phyloP scores from a whole-genome alignment of 2,329 filamentous ascomycete species.

The Phialophora macrospora region DNA sequence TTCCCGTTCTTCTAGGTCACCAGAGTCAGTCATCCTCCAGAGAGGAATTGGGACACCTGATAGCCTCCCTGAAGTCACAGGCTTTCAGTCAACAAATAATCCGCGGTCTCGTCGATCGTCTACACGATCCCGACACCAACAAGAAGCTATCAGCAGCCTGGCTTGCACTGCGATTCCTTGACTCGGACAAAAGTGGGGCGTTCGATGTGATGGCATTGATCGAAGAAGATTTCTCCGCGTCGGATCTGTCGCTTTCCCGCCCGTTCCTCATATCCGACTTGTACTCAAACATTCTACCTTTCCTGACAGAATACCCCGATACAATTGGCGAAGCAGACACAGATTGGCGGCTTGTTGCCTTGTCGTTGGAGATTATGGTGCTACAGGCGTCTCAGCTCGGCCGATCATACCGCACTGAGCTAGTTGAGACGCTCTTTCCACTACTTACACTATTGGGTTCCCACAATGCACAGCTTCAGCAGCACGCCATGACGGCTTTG shows the following conservation, averaged over 20 bases:
- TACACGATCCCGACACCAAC: slow-evolving; percentile 63
- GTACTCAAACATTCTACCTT: slow-evolving; percentile 50
- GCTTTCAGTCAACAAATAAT: slow-evolving; percentile 59
- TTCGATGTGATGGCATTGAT: slow-evolving; percentile 70
- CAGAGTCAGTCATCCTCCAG: slow-evolving; percentile 55
- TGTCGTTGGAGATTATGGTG: slow-evolving; percentile 80
- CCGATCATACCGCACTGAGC: slow-evolving; percentile 74
- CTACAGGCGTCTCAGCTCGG: slow-evolving; percentile 72
- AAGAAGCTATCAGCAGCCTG: slow-evolving; percentile 74
- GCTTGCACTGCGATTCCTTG: slow-evolving; percentile 75
- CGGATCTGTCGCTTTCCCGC: slow-evolving; percentile 43
- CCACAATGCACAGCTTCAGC: slow-evolving; percentile 67
- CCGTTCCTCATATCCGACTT: slow-evolving; percentile 51
- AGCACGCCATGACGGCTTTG: slow-evolving; percentile 80
- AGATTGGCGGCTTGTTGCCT: slow-evolving; percentile 76
- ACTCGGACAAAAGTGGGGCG: slow-evolving; percentile 49
- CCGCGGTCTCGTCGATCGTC: slow-evolving; percentile 66
- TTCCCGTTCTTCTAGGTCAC: slow-evolving; percentile 35
- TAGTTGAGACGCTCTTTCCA: slow-evolving; percentile 90
- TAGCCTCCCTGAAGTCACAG: slow-evolving; percentile 60
- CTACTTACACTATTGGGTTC: slow-evolving; percentile 88
- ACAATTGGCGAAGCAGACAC: slow-evolving; percentile 44
- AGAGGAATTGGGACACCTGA: slow-evolving; percentile 62
- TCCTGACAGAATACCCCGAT: slow-evolving; percentile 44
- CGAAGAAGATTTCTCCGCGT: slow-evolving; percentile 53